phyloP scores from a whole-genome alignment of 2,329 filamentous ascomycete species.

The Fusarium metavorans region DNA sequence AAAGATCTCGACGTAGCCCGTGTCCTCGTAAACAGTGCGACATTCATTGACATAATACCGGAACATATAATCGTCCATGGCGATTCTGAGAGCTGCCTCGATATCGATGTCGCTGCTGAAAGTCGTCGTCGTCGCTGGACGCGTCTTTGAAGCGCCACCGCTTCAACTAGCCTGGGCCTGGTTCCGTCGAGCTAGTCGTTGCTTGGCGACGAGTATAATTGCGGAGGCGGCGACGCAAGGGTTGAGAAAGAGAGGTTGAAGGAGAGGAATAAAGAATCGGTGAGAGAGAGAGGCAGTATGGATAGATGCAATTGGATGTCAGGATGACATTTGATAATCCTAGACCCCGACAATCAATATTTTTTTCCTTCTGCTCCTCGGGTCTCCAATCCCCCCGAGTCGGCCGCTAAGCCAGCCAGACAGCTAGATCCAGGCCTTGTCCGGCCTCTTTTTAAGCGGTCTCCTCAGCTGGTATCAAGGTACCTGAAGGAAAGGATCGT shows the following conservation, averaged over 20 bases:
- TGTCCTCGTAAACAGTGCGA: slow-evolving; percentile 62
- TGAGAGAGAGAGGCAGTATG: slow-evolving; percentile 30
- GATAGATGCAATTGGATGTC: slow-evolving; percentile 26
- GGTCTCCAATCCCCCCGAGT: slow-evolving; percentile 1
- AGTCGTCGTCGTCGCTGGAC: slow-evolving; percentile 5
- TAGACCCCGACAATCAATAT: slow-evolving; percentile 2
- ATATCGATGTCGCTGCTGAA: background rate
- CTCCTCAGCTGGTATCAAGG: background rate
- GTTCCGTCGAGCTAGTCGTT: slow-evolving; percentile 23
- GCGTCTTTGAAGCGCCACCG: slow-evolving; percentile 26
- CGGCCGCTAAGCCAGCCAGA: slow-evolving; percentile 2
- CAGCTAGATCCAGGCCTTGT: background rate
- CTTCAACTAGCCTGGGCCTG: slow-evolving; percentile 8
- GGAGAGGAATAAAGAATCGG: slow-evolving; percentile 17
- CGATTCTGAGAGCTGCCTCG: background rate
- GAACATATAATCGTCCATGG: slow-evolving; percentile 72
- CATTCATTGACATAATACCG: slow-evolving; percentile 61
- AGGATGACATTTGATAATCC: slow-evolving; percentile 24
- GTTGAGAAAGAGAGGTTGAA: background rate
- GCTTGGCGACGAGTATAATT: slow-evolving; percentile 25
- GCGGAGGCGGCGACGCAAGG: background rate
- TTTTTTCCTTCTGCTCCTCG: slow-evolving; percentile 1
- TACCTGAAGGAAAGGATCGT: background rate
- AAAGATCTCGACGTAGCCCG: slow-evolving; percentile 68
- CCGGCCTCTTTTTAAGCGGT: background rate